phyloP scores from a whole-genome alignment of 2,329 filamentous ascomycete genomes.

The Mollisia scopiformis region DNA sequence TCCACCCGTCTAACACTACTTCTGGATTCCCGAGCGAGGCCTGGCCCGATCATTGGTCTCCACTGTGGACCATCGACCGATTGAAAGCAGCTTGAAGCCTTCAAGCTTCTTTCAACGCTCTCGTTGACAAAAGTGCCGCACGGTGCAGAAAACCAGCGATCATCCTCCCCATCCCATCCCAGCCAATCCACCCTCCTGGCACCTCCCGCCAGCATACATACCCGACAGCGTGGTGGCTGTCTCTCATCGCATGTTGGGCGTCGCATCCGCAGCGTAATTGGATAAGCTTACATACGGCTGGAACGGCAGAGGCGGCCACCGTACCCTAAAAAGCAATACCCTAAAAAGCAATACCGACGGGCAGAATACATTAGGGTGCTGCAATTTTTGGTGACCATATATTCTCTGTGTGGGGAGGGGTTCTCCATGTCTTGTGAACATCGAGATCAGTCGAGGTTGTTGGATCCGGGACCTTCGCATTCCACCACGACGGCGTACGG shows the following conservation, averaged over 20 bases:
- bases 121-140: no score
- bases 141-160: background rate
- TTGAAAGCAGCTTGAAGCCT: no score
- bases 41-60: no score
- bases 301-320: slow-evolving; percentile 2
- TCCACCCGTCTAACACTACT: no score
- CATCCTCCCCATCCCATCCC: background rate
- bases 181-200: background rate
- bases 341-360: no score
- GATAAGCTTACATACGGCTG: background rate
- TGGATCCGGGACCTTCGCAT: background rate
- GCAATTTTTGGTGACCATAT: background rate
- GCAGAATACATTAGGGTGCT: background rate
- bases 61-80: no score
- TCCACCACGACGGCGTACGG: background rate
- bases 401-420: background rate
- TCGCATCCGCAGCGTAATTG: background rate
- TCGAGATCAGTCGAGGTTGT: background rate
- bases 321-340: slow-evolving; percentile 3
- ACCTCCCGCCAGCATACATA: background rate
- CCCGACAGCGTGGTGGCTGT: background rate
- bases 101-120: no score
- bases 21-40: no score
- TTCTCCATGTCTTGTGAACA: background rate
- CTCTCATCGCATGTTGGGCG: background rate